A percentile compares a stretch with the other conserved stretches of the same genome.
Evolutionary conservation across 208 protist species (phyloP).

Genomic region (Trypanosoma platydactyli): DNA sequence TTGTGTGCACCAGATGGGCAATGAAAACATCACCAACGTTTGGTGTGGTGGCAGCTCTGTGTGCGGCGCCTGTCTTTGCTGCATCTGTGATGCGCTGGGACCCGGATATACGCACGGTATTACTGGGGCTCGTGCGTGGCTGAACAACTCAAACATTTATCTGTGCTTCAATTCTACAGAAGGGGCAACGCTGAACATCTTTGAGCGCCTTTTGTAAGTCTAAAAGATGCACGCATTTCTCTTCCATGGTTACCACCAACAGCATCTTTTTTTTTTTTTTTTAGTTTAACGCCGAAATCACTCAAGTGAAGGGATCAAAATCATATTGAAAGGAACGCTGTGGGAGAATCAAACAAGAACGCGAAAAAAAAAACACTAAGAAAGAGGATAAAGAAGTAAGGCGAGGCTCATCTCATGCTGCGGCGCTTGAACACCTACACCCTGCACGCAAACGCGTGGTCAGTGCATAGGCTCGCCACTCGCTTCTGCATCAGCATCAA

Average conservation of each 20-base stretch:
- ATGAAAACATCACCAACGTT: neutral
- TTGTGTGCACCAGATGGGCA: slow-evolving; percentile 14
- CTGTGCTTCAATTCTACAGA: neutral
- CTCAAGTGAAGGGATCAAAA: neutral
- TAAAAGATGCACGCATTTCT: no score
- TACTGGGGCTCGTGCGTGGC: slow-evolving; percentile 1
- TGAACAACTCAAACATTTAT: neutral
- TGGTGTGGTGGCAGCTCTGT: neutral
- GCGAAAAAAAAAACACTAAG: slow-evolving; percentile 3
- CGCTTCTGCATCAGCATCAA: slow-evolving; percentile 91
- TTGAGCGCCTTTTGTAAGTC: no score
- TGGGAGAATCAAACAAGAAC: neutral
- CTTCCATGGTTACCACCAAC: no score
- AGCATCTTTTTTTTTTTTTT: no score
- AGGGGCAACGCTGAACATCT: neutral
- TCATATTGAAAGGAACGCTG: neutral
- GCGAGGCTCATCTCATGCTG: slow-evolving; percentile 45
- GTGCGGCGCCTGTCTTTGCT: slow-evolving; percentile 10
- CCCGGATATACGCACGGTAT: slow-evolving; percentile 5
- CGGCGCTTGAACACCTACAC: slow-evolving; percentile 47
- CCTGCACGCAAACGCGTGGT: slow-evolving; percentile 14
- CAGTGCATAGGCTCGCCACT: slow-evolving; percentile 43
- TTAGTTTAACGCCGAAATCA: neutral
- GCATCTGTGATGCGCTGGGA: slow-evolving; percentile 15
- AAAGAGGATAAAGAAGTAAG: slow-evolving; percentile 6